Conservation (phyloP, 2,329 filamentous ascomycete species). For the Colletotrichum horii region DNA sequence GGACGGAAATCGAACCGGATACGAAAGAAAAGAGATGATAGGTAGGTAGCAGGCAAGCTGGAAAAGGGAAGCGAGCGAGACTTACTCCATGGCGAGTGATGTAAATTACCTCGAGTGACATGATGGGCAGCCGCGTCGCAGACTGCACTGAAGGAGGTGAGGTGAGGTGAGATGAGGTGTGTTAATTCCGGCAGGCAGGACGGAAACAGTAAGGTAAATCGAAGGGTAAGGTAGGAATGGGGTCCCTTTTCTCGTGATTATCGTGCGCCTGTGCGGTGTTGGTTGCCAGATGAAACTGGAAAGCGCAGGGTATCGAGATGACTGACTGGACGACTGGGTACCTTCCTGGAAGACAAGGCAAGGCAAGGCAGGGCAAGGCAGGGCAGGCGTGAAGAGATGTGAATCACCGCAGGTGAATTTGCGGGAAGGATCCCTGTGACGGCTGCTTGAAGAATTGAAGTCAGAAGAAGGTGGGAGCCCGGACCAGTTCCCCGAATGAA, state of each 20-base stretch:
- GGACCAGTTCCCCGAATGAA: constrained; percentile 14
- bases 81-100: constrained; percentile 77
- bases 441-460: constrained; percentile 18
- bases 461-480: constrained; percentile 17
- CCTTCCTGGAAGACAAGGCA: background rate
- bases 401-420: background rate
- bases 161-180: background rate
- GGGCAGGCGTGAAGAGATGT: background rate
- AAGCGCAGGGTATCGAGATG: background rate
- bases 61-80: constrained; percentile 23
- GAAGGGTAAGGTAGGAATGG: background rate
- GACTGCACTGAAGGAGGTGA: background rate
- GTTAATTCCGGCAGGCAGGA: background rate
- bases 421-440: background rate
- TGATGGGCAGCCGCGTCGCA: constrained; percentile 32
- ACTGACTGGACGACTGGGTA: background rate
- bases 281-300: background rate
- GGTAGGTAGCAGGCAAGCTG: background rate
- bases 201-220: background rate
- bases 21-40: constrained; percentile 4
- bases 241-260: background rate
- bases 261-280: background rate
- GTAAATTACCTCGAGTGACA: constrained; percentile 76
- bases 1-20: constrained; percentile 14
- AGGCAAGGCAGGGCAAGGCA: background rate